Evolutionary conservation across 2,329 filamentous ascomycete species (phyloP).

Genomic region (Alternaria ethzedia): DNA sequence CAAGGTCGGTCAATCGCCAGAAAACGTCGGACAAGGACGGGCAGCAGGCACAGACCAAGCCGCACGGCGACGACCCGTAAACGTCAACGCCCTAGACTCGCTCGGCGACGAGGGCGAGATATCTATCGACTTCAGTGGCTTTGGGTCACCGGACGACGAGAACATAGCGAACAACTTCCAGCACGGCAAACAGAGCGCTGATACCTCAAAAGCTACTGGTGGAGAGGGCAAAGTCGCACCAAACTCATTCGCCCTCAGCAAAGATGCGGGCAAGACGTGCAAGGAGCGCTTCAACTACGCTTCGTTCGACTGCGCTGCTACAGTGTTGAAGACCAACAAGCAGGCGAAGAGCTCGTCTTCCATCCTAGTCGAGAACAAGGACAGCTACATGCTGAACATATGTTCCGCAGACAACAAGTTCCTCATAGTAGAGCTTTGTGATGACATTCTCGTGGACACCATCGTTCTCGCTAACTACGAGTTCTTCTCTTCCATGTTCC

Average conservation of each 20-base stretch:
- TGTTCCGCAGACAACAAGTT: constrained; percentile 90
- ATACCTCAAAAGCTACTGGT: constrained; percentile 21
- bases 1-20: constrained; percentile 79
- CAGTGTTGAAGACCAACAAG: constrained; percentile 85
- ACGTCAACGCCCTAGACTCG: constrained; percentile 73
- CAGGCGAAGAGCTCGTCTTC: constrained; percentile 88
- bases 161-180: constrained; percentile 23
- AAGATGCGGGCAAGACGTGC: constrained; percentile 95
- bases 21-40: constrained; percentile 66
- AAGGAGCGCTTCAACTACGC: constrained; percentile 98
- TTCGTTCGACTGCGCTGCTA: constrained; percentile 95
- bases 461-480: constrained; percentile 98
- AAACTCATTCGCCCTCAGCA: constrained; percentile 65
- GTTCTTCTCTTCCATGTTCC: constrained; percentile 97
- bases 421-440: constrained; percentile 90
- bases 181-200: constrained; percentile 21
- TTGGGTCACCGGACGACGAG: constrained; percentile 53
- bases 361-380: constrained; percentile 94
- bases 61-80: constrained; percentile 60
- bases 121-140: constrained; percentile 71
- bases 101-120: constrained; percentile 91
- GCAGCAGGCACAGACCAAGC: constrained; percentile 51
- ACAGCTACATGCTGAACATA: constrained; percentile 96
- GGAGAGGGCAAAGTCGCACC: constrained; percentile 40
- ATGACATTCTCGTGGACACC: constrained; percentile 86